These are phyloP conservation scores for Ganoderma resinaceum DNA, from an alignment of 1,284 basidiomycete species.

Conservation along the genomic window DNA sequence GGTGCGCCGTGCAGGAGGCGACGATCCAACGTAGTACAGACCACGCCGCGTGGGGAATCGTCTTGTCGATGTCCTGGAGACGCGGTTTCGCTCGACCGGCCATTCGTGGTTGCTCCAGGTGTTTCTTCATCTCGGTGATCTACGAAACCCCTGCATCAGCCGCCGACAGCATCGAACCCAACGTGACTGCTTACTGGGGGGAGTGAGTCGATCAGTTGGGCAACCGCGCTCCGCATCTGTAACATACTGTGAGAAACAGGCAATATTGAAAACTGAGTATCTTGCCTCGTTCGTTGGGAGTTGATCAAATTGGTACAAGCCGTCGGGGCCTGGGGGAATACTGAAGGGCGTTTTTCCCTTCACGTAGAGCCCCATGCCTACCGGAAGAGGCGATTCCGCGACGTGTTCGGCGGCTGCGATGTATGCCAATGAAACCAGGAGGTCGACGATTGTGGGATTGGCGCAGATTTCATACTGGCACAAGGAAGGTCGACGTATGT, in stretches of 20 bases:
- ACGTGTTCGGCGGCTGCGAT: slow-evolving; percentile 55
- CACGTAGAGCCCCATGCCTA: slow-evolving; percentile 64
- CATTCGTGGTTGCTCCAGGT: slow-evolving; percentile 55
- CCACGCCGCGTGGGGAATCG: slow-evolving; percentile 63
- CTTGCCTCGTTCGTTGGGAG: slow-evolving; percentile 45
- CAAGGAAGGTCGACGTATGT: slow-evolving; percentile 3
- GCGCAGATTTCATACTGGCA: slow-evolving; percentile 66
- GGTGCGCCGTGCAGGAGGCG: slow-evolving; percentile 68
- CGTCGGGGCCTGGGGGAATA: slow-evolving; percentile 36
- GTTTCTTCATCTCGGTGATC: slow-evolving; percentile 62
- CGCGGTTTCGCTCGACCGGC: slow-evolving; percentile 56
- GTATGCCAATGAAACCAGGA: slow-evolving; percentile 67
- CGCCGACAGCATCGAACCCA: neutral
- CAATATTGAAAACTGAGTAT: neutral
- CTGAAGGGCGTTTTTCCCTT: slow-evolving; percentile 17
- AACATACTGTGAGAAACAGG: neutral
- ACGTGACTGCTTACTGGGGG: slow-evolving; percentile 51
- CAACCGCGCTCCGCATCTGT: slow-evolving; percentile 55
- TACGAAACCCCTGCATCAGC: slow-evolving; percentile 30
- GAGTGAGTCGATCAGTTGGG: slow-evolving; percentile 50
- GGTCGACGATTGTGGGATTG: slow-evolving; percentile 63
- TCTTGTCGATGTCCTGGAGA: slow-evolving; percentile 54
- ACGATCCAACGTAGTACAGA: slow-evolving; percentile 67
- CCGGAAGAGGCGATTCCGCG: slow-evolving; percentile 62
- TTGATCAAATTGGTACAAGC: slow-evolving; percentile 58